Evolutionary conservation across 495 filamentous ascomycete species (phyloP), one percentile per base, ranked within the genome.

Genomic region (Articulospora tetracladia): DNA sequence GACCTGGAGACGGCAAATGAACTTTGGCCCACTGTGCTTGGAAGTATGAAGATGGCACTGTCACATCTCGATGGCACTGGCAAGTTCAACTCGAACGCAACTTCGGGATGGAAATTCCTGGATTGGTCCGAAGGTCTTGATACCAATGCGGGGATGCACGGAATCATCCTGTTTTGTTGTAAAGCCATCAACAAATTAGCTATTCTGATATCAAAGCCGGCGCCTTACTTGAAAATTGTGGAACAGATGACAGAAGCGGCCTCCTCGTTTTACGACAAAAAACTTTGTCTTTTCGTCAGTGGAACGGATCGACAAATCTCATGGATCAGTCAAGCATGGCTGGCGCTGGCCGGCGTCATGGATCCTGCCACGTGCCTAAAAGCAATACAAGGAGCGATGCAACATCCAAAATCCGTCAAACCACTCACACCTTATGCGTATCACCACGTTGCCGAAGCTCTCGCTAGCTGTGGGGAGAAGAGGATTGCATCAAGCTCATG

Each of bases 51-150:
- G 30, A 59, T 49, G 8, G 46, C 60, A 44, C 22, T 60, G 17
- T 26, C 55, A 3, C 61, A 64, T 24, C 47, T 69, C 11, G 60
- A 61, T 34, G 27, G 47, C 7, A 58, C 56, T 12, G 60, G 65
- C 50, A 44, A 26, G 46, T 69, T 66, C 36, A 32, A 32, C 19
- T 56, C 61, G 11, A 49, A 50, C 24, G 25, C 44, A 30, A 26
- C 52, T 26, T 25, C 23, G n/a, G 53, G 55, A 11, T 70, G 66
- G 68, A 68, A 68, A 20, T 70, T 70, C 39, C 58, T 70, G 1
- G 68, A 70, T 28, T 70, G 61, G 68, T 57, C 65, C 11, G 50
- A 64, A 1, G 56, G 39, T 1, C 66, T 70, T 1, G 66, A 70
- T 22, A 58, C 58, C 1, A 50, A 49, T 23, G 64, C 68, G 17